Percentiles rank a stretch among this genome's conserved stretches.
These are phyloP conservation scores for Achaetomiella virescens DNA, from an alignment of 495 filamentous ascomycete genomes.

Conservation along the genomic window DNA sequence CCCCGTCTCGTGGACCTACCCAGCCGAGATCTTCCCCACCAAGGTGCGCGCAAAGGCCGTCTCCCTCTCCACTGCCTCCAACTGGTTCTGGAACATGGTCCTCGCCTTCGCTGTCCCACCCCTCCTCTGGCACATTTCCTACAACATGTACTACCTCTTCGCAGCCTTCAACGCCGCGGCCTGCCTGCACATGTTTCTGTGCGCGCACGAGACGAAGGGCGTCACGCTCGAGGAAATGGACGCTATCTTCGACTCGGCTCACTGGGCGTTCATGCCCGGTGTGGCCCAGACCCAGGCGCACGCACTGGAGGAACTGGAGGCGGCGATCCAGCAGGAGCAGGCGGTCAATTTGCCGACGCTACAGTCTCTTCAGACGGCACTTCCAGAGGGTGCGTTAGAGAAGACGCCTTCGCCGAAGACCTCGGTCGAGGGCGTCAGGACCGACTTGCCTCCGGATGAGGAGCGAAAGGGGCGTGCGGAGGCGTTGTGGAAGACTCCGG, in stretches of 20 bases:
- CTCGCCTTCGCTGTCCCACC: conserved; percentile 59
- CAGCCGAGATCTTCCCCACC: conserved; percentile 70
- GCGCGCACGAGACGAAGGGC: conserved; percentile 74
- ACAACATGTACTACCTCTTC: conserved; percentile 61
- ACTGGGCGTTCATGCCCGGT: conserved; percentile 24
- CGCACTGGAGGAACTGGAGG: conserved; percentile 43
- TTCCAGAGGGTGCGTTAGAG: no score
- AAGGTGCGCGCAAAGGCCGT: conserved; percentile 67
- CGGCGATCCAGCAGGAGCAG: no score
- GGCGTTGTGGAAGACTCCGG: no score
- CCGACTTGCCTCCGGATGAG: no score
- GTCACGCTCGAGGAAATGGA: conserved; percentile 66
- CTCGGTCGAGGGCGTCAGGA: no score
- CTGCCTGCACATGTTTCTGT: conserved; percentile 62
- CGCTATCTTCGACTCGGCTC: conserved; percentile 51
- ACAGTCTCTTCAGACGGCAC: no score
- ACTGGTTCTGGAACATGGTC: conserved; percentile 66
- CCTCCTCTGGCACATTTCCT: conserved; percentile 50
- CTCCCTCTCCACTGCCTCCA: conserved; percentile 57
- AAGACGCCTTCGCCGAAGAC: no score
- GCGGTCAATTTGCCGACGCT: no score
- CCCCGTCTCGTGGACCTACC: conserved; percentile 76
- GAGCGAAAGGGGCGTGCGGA: no score
- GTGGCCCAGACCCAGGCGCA: conserved; percentile 42
- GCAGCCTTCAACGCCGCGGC: conserved; percentile 65